phyloP scores from a whole-genome alignment of 2,329 filamentous ascomycete genomes.

The Zymoseptoria pseudotritici region DNA sequence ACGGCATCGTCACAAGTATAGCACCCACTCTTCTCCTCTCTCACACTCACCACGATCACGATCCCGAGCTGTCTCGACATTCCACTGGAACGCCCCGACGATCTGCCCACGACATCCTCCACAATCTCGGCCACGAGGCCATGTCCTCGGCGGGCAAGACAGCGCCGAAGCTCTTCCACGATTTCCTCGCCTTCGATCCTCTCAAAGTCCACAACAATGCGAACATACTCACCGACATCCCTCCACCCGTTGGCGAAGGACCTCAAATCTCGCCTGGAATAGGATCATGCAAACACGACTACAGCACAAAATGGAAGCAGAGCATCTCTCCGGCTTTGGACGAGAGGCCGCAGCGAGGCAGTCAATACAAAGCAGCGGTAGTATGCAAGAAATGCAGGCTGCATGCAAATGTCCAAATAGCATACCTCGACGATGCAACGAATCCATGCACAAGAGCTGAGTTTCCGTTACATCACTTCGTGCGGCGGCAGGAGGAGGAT shows the following conservation, averaged over 20 bases:
- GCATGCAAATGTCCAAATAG: constrained; percentile 52
- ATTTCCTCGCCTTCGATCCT: constrained; percentile 47
- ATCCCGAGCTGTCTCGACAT: not conserved
- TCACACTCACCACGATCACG: not conserved
- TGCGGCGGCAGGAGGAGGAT: constrained; percentile 13
- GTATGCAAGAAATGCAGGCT: constrained; percentile 55
- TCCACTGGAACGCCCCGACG: not conserved
- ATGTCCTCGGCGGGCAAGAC: constrained; percentile 35
- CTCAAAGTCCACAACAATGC: constrained; percentile 32
- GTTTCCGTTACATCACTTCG: constrained; percentile 56
- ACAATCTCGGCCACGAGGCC: not conserved
- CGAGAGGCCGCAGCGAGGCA: constrained; percentile 30
- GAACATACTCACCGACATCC: constrained; percentile 49
- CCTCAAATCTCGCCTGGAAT: constrained; percentile 29
- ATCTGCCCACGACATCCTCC: not conserved
- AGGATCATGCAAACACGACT: constrained; percentile 52
- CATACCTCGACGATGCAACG: constrained; percentile 25
- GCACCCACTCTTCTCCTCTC: not conserved
- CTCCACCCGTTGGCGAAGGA: constrained; percentile 44
- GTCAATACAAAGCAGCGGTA: constrained; percentile 51
- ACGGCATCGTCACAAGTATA: not conserved
- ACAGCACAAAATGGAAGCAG: constrained; percentile 51
- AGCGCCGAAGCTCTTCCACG: constrained; percentile 44
- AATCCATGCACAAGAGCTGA: constrained; percentile 41
- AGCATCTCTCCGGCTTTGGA: constrained; percentile 42